Evolutionary conservation across 371 early-diverging fungal genomes (phyloP), one percentile per base, ranked within the genome.

Genomic region (Syncephalastrum contaminatum): DNA sequence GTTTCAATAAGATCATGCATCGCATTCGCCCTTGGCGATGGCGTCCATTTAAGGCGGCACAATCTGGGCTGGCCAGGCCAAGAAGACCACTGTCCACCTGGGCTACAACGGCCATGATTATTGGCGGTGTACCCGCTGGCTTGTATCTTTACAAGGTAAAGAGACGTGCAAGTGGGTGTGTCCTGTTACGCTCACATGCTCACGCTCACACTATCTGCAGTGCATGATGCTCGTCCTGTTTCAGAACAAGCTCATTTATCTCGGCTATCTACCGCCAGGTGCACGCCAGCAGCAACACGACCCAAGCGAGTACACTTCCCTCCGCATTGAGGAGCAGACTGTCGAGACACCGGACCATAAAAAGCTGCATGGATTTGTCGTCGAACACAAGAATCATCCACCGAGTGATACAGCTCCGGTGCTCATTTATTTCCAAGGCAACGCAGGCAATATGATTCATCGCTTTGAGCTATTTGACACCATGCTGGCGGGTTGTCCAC

Each of bases 401-500:
- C 19, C 20, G 15, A 44, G 44, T 15, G 44, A 51, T 18, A 18
- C 43, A 16, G 40, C 45, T 4, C 55, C 49, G n/a, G 43, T 57
- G 18, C 25, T 54, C 7, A 21, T 49, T 15, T 61, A 57, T 49
- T 57, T 59, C 10, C 40, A 60, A 49, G 66, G 73, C 24, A 78
- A 78, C 45, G 79, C 75, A 19, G 79, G 79, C 7, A 78, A 74
- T 36, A 73, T 71, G 64, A 60, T 64, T 16, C 67, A 71, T 44
- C 73, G 79, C 24, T 39, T 70, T 14, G 62, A 58, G 3, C 44
- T 72, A 10, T 78, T 77, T 41, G 45, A 63, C n/a, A 51, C 58
- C 0, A 47, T 69, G 24, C 16, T 61, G 6, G n/a, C 21, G 4
- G 36, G 56, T 36, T 24, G 59, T 53, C 41, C 62, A 0, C 55